Percentiles rank a stretch among this genome's conserved stretches.
phyloP scores from a whole-genome alignment of 2,329 filamentous ascomycete genomes.

The Colletotrichum sp. region DNA sequence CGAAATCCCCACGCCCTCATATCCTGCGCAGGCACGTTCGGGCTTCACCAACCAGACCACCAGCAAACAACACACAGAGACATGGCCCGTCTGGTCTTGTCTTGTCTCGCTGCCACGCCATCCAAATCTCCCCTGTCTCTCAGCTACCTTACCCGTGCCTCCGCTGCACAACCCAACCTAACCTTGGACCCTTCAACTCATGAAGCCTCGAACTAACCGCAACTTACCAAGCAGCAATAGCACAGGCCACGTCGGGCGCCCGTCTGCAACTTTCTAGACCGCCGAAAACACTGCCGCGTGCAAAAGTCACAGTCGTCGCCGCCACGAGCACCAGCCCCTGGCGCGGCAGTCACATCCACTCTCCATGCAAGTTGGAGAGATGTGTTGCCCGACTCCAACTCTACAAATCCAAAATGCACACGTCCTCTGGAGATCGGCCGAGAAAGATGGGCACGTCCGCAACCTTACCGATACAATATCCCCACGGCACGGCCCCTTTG shows the following conservation, averaged over 20 bases:
- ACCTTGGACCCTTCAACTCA: background rate
- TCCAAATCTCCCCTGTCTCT: background rate
- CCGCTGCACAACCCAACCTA: background rate
- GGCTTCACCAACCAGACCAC: background rate
- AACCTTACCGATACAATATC: background rate
- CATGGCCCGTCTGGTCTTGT: background rate
- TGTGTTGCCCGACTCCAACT: background rate
- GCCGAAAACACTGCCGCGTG: background rate
- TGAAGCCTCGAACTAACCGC: background rate
- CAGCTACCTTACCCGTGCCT: background rate
- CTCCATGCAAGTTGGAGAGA: background rate
- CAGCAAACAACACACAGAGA: background rate
- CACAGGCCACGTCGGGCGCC: background rate
- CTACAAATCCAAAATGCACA: background rate
- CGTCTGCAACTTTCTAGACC: background rate
- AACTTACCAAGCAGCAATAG: background rate
- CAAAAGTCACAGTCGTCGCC: background rate
- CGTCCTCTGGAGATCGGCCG: background rate
- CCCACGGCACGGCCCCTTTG: background rate
- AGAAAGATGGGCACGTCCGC: background rate
- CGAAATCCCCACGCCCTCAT: background rate
- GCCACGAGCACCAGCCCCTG: background rate
- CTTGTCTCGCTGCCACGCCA: slow-evolving; percentile 11
- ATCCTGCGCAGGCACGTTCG: background rate
- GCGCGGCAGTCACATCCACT: slow-evolving; percentile 2